These are phyloP conservation scores for Chrysanthemum makinoi DNA, from an alignment of 129 eudicot species.

Conservation along the genomic window DNA sequence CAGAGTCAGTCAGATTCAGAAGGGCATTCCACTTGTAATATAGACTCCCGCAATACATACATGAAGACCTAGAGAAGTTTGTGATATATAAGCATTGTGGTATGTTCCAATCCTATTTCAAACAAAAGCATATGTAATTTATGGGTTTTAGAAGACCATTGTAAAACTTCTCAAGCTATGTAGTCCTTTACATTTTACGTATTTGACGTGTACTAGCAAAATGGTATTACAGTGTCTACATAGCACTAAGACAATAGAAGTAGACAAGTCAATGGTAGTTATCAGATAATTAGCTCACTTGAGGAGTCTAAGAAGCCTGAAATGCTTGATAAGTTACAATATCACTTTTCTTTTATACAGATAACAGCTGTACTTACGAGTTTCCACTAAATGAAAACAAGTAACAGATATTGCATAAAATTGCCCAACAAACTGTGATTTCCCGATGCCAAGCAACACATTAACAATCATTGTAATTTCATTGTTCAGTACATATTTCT, in stretches of 20 bases:
- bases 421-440: constrained; percentile 11
- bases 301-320: constrained; percentile 1
- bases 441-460: constrained; percentile 9
- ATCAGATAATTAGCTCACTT: constrained; percentile 17
- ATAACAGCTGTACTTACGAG: neutral
- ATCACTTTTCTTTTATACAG: neutral
- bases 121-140: constrained; percentile 1
- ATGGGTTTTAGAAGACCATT: neutral
- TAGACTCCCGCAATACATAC: constrained; percentile 9
- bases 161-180: constrained; percentile 6
- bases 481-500: neutral
- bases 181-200: constrained; percentile 12
- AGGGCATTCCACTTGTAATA: constrained; percentile 11
- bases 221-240: constrained; percentile 1
- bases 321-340: constrained; percentile 7
- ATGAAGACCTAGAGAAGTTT: no score
- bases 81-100: no score
- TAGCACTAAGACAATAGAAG: no score
- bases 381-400: constrained; percentile 9
- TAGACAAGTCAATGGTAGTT: neutral
- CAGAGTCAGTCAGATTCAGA: neutral
- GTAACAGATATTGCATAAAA: neutral
- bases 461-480: neutral
- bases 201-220: constrained; percentile 14
- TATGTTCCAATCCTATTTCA: no score